Percentiles rank a stretch among this genome's conserved stretches.
These are phyloP conservation scores for Apodospora peruviana DNA, from an alignment of 495 filamentous ascomycete genomes.

Conservation along the genomic window DNA sequence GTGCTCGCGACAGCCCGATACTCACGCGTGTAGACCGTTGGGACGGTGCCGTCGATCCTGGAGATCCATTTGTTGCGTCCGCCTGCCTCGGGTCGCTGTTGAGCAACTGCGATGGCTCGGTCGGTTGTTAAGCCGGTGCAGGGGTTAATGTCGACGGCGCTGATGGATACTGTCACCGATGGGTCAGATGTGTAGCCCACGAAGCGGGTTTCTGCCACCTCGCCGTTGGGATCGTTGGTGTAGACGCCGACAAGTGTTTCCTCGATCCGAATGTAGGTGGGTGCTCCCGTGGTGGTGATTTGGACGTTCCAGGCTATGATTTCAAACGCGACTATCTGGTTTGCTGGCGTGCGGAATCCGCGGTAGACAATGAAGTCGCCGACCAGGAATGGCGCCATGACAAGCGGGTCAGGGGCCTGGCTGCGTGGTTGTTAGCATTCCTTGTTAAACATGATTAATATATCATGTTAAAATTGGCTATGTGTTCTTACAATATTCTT, in stretches of 20 bases:
- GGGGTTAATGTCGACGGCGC: slow-evolving; percentile 33
- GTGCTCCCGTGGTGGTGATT: slow-evolving; percentile 21
- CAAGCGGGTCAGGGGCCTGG: slow-evolving; percentile 24
- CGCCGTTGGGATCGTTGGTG: slow-evolving; percentile 20
- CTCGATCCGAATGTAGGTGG: slow-evolving; percentile 32
- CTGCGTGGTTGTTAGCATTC: slow-evolving; percentile 6
- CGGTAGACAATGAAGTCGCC: slow-evolving; percentile 35
- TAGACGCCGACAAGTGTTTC: slow-evolving; percentile 29
- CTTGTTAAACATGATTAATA: no score
- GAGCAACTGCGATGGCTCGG: slow-evolving; percentile 12
- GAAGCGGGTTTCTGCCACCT: slow-evolving; percentile 27
- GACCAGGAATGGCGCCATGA: slow-evolving; percentile 31
- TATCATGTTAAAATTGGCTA: no score
- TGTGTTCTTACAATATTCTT: slow-evolving; percentile 22
- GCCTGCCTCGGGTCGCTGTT: slow-evolving; percentile 15
- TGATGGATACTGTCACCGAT: slow-evolving; percentile 21
- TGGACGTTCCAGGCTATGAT: slow-evolving; percentile 31
- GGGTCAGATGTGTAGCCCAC: slow-evolving; percentile 12
- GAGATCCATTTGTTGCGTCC: slow-evolving; percentile 30
- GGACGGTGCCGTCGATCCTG: slow-evolving; percentile 21
- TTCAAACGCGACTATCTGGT: slow-evolving; percentile 24
- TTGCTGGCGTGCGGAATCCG: slow-evolving; percentile 18
- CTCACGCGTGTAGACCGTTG: slow-evolving; percentile 30
- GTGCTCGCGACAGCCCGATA: slow-evolving; percentile 24
- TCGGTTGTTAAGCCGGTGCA: slow-evolving; percentile 34